Evolutionary conservation across 2,329 filamentous ascomycete genomes (phyloP).

Genomic region (Hypoxylon sp.): DNA sequence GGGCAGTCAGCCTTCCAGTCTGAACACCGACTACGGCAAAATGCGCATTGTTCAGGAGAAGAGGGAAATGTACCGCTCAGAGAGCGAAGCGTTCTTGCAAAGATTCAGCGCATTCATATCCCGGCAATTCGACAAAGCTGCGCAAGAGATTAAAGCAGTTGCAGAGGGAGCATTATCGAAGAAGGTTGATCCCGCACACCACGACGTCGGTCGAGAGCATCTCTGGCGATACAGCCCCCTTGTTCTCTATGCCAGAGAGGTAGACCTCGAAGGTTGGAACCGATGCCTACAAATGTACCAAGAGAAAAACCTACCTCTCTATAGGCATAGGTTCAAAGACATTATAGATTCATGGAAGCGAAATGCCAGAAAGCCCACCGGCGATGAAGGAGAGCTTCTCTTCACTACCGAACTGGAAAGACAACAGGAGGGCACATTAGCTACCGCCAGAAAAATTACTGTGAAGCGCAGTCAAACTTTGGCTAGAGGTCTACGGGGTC

Average conservation of each 20-base stretch:
- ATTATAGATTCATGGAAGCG: conserved; percentile 85
- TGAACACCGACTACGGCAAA: conserved; percentile 83
- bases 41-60: conserved; percentile 97
- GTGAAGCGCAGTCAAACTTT: conserved; percentile 94
- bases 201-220: conserved; percentile 78
- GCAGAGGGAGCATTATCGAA: conserved; percentile 73
- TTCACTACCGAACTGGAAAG: conserved; percentile 89
- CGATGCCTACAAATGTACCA: conserved; percentile 85
- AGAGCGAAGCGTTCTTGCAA: conserved; percentile 82
- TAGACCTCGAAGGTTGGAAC: conserved; percentile 86
- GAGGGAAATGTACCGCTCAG: conserved; percentile 87
- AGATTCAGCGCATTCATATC: conserved; percentile 87
- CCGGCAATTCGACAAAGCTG: conserved; percentile 82
- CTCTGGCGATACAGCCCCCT: conserved; percentile 92
- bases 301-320: conserved; percentile 80
- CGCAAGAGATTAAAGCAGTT: conserved; percentile 77
- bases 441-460: conserved; percentile 88
- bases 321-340: conserved; percentile 85
- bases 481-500: conserved; percentile 79
- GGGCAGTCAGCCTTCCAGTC: conserved; percentile 63
- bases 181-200: conserved; percentile 79
- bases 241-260: conserved; percentile 89
- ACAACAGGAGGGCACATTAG: conserved; percentile 81
- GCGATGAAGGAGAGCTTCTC: conserved; percentile 86
- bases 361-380: conserved; percentile 79